phyloP scores from a whole-genome alignment of 768 basidiomycete genomes.

The Pisolithus microcarpus region DNA sequence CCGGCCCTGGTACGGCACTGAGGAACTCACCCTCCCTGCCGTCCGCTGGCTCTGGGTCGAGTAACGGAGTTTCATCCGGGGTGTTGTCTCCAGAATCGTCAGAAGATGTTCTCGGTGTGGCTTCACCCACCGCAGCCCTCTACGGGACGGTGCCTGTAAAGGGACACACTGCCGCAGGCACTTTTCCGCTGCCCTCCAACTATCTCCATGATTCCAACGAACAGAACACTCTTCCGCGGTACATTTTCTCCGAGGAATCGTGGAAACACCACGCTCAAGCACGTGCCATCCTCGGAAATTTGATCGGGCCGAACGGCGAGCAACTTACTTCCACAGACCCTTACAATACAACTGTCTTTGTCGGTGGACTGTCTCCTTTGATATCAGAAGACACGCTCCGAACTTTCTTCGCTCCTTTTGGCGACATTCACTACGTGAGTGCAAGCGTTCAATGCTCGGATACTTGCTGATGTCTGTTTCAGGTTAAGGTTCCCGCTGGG shows the following conservation, averaged over 20 bases:
- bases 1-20: conserved; percentile 42
- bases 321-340: conserved; percentile 85
- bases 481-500: conserved; percentile 96
- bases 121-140: conserved; percentile 39
- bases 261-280: conserved; percentile 84
- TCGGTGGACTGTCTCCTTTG: conserved; percentile 81
- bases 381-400: conserved; percentile 88
- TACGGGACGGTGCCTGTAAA: conserved; percentile 34
- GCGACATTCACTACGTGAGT: conserved; percentile 85
- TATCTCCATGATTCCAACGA: conserved; percentile 41
- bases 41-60: conserved; percentile 43
- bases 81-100: conserved; percentile 41
- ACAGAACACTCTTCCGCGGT: conserved; percentile 39
- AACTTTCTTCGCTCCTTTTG: conserved; percentile 89
- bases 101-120: conserved; percentile 47
- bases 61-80: conserved; percentile 43
- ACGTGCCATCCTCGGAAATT: conserved; percentile 71
- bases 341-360: conserved; percentile 95
- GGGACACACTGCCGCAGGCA: conserved; percentile 18
- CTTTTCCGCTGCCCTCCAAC: conserved; percentile 23
- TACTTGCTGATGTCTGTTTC: conserved; percentile 4
- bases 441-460: conserved; percentile 4
- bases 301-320: conserved; percentile 83
- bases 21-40: conserved; percentile 45
- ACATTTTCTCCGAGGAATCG: conserved; percentile 63